Base-by-base conservation (phyloP, 441 rosid species). In the Macaranga tanarius region DNA sequence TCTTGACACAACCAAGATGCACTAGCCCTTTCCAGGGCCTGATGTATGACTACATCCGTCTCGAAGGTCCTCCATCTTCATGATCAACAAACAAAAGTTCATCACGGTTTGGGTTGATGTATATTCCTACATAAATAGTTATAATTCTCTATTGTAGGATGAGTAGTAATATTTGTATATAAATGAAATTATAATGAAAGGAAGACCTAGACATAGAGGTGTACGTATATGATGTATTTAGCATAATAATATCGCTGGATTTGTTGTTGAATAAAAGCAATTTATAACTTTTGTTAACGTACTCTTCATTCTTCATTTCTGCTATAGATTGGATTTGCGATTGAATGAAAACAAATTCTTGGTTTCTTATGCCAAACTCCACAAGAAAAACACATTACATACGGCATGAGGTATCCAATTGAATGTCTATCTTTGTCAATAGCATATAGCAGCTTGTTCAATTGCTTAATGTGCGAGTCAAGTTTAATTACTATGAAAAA, bases 11-110 rank as follows among this genome's bases (percentile, higher is more conserved):
- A 70, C 77, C 89, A 12, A 82, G 83, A 64, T 78, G 76, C 70
- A 9, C 52, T 28, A 79, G 88, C 63, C 84, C 93, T 48, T 83
- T 94, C 28, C 86, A 82, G 62, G 97, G 96, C 54, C 70, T 90
- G 74, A 88, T 94, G 97, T 94, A 89, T 71, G 98, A 93, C 75
- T 92, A 90, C 73, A 80, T 93, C 57, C 92, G 97, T n/a, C 81
- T 92, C 0, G 97, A 93, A 89, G 89, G 86, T 34, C 95, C 96
- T 70, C 69, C 70, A 0, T 19, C 51, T 22, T 25, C 34, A 22
- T 64, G 56, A 22, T 61, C 48, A 40, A 50, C 57, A 15, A 13
- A 10, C 16, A 11, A 63, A 56, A 42, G 28, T 45, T 64, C 19
- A 55, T 65, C 26, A 23, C 10, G 40, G 7, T 38, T 23, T 20